Percentiles rank a stretch among this genome's conserved stretches.
Evolutionary conservation across 2,329 filamentous ascomycete species (phyloP).

Genomic region (Fusarium sp.): DNA sequence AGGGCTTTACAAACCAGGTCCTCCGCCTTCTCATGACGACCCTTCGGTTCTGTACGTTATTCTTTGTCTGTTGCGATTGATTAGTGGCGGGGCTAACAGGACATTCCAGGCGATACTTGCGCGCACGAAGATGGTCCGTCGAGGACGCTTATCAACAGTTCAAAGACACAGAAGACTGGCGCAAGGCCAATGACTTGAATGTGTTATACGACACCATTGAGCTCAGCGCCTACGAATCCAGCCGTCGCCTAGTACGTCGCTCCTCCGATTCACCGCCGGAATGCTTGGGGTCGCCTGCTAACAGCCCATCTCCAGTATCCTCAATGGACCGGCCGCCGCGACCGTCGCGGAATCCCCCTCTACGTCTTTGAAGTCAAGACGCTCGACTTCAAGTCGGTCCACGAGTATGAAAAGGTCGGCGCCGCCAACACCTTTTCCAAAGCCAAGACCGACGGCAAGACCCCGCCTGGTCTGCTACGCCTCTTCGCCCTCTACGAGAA

Average conservation of each 20-base stretch:
- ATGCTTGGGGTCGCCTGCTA: constrained; percentile 1
- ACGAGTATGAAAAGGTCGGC: constrained; percentile 76
- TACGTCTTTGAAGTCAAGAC: constrained; percentile 90
- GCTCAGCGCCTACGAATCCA: constrained; percentile 83
- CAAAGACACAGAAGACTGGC: constrained; percentile 88
- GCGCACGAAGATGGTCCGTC: constrained; percentile 83
- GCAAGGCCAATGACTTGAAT: constrained; percentile 80
- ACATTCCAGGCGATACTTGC: constrained; percentile 77
- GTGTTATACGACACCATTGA: constrained; percentile 88
- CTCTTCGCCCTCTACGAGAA: constrained; percentile 96
- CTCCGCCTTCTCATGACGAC: constrained; percentile 75
- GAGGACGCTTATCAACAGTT: constrained; percentile 85
- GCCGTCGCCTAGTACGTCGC: constrained; percentile 73
- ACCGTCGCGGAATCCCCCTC: constrained; percentile 89
- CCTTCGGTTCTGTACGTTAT: constrained; percentile 73
- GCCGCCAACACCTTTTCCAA: constrained; percentile 68
- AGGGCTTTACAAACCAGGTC: constrained; percentile 69
- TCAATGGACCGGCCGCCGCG: constrained; percentile 92
- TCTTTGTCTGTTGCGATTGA: background rate
- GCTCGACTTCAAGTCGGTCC: constrained; percentile 83
- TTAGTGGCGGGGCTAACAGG: constrained; percentile 28
- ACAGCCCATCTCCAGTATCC: constrained; percentile 72
- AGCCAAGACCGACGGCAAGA: constrained; percentile 73
- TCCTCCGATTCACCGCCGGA: background rate
- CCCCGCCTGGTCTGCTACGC: constrained; percentile 79